phyloP scores from a whole-genome alignment of 805 yeast genomes.

The Monosporozyma servazzii region DNA sequence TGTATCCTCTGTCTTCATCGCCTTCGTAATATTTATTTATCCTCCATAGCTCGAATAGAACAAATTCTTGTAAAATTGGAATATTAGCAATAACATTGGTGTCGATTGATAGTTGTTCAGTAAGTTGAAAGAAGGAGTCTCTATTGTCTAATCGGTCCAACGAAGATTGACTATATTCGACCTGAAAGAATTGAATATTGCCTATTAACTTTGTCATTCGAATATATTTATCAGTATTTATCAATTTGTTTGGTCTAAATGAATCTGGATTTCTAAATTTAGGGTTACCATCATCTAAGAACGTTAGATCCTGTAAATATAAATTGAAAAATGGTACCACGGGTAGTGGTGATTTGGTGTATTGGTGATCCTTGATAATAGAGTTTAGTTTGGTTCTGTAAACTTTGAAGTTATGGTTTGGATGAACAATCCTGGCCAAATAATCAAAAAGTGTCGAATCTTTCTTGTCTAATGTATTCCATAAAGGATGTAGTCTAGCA shows the following conservation, averaged over 20 bases:
- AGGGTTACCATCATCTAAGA: conserved; percentile 74
- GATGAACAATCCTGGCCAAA: conserved; percentile 60
- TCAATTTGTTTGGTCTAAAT: conserved; percentile 39
- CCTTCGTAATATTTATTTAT: conserved; percentile 49
- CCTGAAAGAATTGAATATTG: conserved; percentile 60
- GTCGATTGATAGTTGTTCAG: conserved; percentile 20
- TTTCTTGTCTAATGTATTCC: conserved; percentile 51
- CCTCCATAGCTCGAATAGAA: conserved; percentile 61
- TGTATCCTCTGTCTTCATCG: conserved; percentile 66
- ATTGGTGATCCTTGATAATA: conserved; percentile 36
- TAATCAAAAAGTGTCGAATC: conserved; percentile 55
- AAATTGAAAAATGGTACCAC: conserved; percentile 69
- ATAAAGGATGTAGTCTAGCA: conserved; percentile 50
- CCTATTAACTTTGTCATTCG: conserved; percentile 58
- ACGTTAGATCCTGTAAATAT: conserved; percentile 70
- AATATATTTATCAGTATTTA: conserved; percentile 66
- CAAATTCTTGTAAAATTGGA: conserved; percentile 38
- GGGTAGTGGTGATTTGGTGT: conserved; percentile 36
- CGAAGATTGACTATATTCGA: conserved; percentile 35
- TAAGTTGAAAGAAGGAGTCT: conserved; percentile 22
- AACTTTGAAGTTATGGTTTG: conserved; percentile 61
- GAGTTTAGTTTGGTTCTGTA: conserved; percentile 56
- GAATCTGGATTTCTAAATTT: conserved; percentile 52
- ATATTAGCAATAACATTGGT: conserved; percentile 28
- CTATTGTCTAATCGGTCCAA: conserved; percentile 9